These are phyloP conservation scores for Trichoderma parareesei DNA, from an alignment of 495 filamentous ascomycete genomes.

Conservation along the genomic window DNA sequence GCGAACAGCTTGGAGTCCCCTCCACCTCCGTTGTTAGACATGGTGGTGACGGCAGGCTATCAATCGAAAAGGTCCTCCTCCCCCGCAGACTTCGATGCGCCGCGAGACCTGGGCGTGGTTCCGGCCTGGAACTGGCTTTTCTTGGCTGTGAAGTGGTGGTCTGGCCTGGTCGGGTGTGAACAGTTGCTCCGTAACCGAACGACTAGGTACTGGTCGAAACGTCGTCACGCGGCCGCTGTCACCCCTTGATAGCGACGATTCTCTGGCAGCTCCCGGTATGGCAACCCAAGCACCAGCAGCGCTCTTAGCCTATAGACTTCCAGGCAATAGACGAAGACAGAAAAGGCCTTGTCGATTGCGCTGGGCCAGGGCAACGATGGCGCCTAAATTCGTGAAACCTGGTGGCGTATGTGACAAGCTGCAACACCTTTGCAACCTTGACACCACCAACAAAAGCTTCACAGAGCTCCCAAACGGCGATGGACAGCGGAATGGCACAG, in stretches of 20 bases:
- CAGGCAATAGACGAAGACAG: too few relatives aligned
- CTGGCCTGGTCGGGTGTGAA: background rate
- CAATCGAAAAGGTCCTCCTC: background rate
- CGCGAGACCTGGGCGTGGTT: background rate
- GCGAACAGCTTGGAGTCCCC: slow-evolving; percentile 99
- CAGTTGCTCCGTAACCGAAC: background rate
- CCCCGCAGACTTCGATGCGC: background rate
- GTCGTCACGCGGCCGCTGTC: slow-evolving; percentile 1
- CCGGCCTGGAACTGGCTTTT: background rate
- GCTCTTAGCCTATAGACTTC: too few relatives aligned
- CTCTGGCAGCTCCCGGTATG: background rate
- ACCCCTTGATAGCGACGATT: background rate
- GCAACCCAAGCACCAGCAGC: too few relatives aligned
- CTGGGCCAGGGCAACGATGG: too few relatives aligned
- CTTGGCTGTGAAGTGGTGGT: too few relatives aligned
- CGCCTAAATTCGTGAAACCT: too few relatives aligned
- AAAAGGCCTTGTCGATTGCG: too few relatives aligned
- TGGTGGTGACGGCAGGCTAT: slow-evolving; percentile 30
- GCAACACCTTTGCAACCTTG: too few relatives aligned
- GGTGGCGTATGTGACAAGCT: too few relatives aligned
- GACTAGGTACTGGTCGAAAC: background rate
- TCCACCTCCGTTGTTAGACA: slow-evolving; percentile 64
- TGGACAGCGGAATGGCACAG: too few relatives aligned
- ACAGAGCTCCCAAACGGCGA: too few relatives aligned
- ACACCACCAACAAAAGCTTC: too few relatives aligned